Percentiles rank a stretch among this genome's conserved stretches.
These are phyloP conservation scores for sunflower (Helianthus annuus) DNA, from an alignment of 129 eudicot genomes.

Conservation along the genomic window DNA sequence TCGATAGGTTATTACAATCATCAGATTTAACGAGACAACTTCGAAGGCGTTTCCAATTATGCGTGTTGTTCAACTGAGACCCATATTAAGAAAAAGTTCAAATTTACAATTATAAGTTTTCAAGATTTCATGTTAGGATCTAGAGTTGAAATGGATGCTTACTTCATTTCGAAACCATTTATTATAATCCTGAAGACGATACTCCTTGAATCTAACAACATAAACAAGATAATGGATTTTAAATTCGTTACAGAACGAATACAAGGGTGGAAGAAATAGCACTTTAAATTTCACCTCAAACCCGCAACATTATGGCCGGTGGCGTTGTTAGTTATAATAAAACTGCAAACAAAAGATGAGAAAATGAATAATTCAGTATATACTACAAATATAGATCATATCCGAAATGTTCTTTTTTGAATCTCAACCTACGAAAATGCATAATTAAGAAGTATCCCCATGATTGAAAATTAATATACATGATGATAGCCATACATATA, in stretches of 20 bases:
- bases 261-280: neutral
- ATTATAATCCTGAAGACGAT: slow-evolving; percentile 90
- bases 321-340: slow-evolving; percentile 79
- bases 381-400: neutral
- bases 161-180: slow-evolving; percentile 89
- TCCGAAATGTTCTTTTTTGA: neutral
- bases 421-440: neutral
- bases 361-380: neutral
- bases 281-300: slow-evolving; percentile 53
- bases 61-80: slow-evolving; percentile 69
- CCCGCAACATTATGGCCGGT: slow-evolving; percentile 85
- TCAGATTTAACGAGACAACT: slow-evolving; percentile 84
- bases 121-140: neutral
- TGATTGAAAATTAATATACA: slow-evolving; percentile 1
- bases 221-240: neutral
- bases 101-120: neutral
- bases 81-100: neutral
- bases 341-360: slow-evolving; percentile 45
- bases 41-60: slow-evolving; percentile 78
- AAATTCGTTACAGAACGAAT: neutral
- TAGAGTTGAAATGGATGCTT: slow-evolving; percentile 21
- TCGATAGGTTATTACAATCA: slow-evolving; percentile 69
- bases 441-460: neutral
- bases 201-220: slow-evolving; percentile 78
- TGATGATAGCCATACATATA: neutral